These are phyloP conservation scores for Globisporangium alternatum DNA, from an alignment of 352 stramenopile genomes.

Conservation along the genomic window DNA sequence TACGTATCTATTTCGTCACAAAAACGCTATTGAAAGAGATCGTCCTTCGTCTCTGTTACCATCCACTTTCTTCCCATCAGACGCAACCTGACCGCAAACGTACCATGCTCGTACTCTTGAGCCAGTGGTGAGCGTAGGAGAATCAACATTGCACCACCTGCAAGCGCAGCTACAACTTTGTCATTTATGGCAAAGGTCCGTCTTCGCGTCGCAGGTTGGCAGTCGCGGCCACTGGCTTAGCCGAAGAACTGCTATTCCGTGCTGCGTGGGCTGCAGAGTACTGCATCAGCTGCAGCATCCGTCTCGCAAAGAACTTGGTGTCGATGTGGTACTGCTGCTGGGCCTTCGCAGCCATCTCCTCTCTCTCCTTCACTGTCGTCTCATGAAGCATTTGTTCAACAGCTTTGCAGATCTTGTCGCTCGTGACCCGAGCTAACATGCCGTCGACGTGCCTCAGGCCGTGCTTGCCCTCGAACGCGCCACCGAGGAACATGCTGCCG, in stretches of 20 bases:
- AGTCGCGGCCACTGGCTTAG: not conserved
- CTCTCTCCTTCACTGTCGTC: constrained; percentile 25
- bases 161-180: not conserved
- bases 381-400: constrained; percentile 31
- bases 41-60: no score
- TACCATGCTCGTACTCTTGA: no score
- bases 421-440: constrained; percentile 29
- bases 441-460: constrained; percentile 27
- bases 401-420: constrained; percentile 29
- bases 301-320: constrained; percentile 41
- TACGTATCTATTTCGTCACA: not conserved
- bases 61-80: no score
- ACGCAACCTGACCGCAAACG: no score
- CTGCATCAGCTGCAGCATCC: constrained; percentile 28
- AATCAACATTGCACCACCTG: not conserved
- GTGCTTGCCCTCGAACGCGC: constrained; percentile 19
- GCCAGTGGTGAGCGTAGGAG: no score
- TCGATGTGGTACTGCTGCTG: constrained; percentile 44
- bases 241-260: not conserved
- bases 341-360: constrained; percentile 24
- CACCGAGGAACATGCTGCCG: constrained; percentile 34
- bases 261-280: not conserved
- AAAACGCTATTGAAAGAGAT: no score
- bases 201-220: not conserved
- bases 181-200: not conserved